These are phyloP conservation scores for Monilinia aucupariae DNA, from an alignment of 2,329 filamentous ascomycete genomes.

Conservation along the genomic window DNA sequence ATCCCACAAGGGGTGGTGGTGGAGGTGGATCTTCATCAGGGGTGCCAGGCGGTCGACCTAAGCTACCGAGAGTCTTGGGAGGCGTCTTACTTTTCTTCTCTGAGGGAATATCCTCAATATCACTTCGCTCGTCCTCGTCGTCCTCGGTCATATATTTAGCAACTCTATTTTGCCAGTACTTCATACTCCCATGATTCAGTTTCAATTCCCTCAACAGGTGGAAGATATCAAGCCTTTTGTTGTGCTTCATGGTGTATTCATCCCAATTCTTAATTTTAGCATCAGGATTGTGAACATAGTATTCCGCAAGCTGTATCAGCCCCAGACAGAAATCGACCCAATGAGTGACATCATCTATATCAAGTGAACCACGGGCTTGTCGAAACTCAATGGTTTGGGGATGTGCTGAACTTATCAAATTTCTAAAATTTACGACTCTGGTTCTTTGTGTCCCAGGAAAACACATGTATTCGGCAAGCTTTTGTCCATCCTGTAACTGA, in stretches of 20 bases:
- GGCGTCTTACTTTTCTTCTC: not conserved
- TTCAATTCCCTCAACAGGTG: constrained; percentile 1
- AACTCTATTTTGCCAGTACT: constrained; percentile 4
- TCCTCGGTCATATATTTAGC: not conserved
- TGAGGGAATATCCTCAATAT: not conserved
- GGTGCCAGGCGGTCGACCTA: no score
- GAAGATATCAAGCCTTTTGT: not conserved
- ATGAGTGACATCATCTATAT: constrained; percentile 19
- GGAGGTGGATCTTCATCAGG: not conserved
- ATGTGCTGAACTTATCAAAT: not conserved
- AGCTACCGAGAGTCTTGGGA: not conserved
- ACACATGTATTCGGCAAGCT: constrained; percentile 18
- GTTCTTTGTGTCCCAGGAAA: constrained; percentile 8
- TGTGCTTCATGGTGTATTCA: not conserved
- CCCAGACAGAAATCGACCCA: constrained; percentile 30
- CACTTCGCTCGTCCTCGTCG: constrained; percentile 6
- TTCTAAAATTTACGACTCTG: constrained; percentile 24
- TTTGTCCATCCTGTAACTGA: not conserved
- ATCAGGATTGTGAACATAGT: constrained; percentile 18
- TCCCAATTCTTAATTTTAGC: constrained; percentile 18
- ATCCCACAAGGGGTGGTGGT: not conserved
- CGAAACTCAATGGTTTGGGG: constrained; percentile 29
- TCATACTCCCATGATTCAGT: not conserved
- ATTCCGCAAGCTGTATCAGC: constrained; percentile 24
- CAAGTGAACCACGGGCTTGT: constrained; percentile 25